Conservation (phyloP, 495 filamentous ascomycete genomes). For the Aspergillus avenaceus region DNA sequence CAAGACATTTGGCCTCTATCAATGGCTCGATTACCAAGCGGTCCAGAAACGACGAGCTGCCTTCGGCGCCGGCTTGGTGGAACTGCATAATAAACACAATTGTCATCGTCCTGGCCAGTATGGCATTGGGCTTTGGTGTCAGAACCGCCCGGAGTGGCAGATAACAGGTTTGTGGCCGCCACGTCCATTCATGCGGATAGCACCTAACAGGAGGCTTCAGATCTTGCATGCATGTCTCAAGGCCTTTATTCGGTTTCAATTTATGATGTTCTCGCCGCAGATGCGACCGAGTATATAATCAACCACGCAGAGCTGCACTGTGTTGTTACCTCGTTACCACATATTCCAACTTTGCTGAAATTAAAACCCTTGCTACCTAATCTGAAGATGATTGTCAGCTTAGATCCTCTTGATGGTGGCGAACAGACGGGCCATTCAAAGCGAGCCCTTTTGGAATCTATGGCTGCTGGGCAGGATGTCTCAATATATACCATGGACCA, state of each 20-base stretch:
- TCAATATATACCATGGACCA: slow-evolving; percentile 72
- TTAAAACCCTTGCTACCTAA: slow-evolving; percentile 71
- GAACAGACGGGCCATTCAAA: slow-evolving; percentile 79
- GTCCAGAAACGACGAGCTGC: slow-evolving; percentile 76
- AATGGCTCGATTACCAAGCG: slow-evolving; percentile 80
- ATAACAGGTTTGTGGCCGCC: slow-evolving; percentile 60
- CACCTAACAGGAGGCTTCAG: slow-evolving; percentile 34
- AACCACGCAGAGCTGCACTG: slow-evolving; percentile 76
- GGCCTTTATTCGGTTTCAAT: slow-evolving; percentile 87
- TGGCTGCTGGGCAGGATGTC: slow-evolving; percentile 69
- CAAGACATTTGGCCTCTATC: slow-evolving; percentile 72
- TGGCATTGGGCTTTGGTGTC: slow-evolving; percentile 88
- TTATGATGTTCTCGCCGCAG: slow-evolving; percentile 91
- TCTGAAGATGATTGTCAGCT: slow-evolving; percentile 82
- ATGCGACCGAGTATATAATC: slow-evolving; percentile 91
- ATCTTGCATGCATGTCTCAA: slow-evolving; percentile 87
- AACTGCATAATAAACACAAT: slow-evolving; percentile 70
- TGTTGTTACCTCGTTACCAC: slow-evolving; percentile 75
- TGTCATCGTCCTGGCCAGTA: slow-evolving; percentile 61
- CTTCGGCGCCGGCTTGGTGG: slow-evolving; percentile 81
- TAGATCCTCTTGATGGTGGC: slow-evolving; percentile 81
- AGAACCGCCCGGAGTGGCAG: slow-evolving; percentile 98
- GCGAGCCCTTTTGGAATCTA: slow-evolving; percentile 63
- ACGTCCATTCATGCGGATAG: background rate
- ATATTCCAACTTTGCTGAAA: slow-evolving; percentile 82